Conservation (phyloP, 2,329 filamentous ascomycete genomes). For the Aspergillaceae sp. region DNA sequence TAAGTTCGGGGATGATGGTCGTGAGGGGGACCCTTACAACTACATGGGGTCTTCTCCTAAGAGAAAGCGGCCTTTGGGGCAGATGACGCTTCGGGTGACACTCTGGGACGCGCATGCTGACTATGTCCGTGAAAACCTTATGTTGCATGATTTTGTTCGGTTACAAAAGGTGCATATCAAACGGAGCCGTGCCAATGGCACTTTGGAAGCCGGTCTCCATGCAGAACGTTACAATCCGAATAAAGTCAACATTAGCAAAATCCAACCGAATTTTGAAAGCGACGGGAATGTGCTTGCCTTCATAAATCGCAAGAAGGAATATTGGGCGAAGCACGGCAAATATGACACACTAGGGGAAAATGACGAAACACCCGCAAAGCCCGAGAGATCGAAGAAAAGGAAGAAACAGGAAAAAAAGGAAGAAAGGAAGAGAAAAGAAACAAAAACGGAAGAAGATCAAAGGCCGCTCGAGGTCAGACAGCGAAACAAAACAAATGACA, state of each 20-base stretch:
- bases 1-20: conserved; percentile 38
- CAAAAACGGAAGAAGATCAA: conserved; percentile 24
- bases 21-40: conserved; percentile 48
- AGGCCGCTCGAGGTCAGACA: conserved; percentile 13
- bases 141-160: conserved; percentile 53
- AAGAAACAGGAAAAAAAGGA: conserved; percentile 20
- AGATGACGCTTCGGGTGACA: conserved; percentile 61
- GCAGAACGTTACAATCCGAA: conserved; percentile 46
- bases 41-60: conserved; percentile 37
- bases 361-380: conserved; percentile 12
- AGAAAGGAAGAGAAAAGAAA: conserved; percentile 21
- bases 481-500: conserved; percentile 30
- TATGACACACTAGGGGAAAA: conserved; percentile 27
- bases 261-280: conserved; percentile 38
- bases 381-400: conserved; percentile 23
- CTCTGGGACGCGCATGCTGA: conserved; percentile 60
- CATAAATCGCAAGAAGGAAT: conserved; percentile 56
- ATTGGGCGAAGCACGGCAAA: conserved; percentile 42
- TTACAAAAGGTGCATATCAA: conserved; percentile 68
- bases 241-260: conserved; percentile 51
- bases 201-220: conserved; percentile 65
- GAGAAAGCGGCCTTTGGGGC: conserved; percentile 60
- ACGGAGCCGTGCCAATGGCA: conserved; percentile 40
- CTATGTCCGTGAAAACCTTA: conserved; percentile 49
- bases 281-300: conserved; percentile 47